phyloP scores from a whole-genome alignment of 1,139 yeast genomes.

The Hansenula lynferdii region DNA sequence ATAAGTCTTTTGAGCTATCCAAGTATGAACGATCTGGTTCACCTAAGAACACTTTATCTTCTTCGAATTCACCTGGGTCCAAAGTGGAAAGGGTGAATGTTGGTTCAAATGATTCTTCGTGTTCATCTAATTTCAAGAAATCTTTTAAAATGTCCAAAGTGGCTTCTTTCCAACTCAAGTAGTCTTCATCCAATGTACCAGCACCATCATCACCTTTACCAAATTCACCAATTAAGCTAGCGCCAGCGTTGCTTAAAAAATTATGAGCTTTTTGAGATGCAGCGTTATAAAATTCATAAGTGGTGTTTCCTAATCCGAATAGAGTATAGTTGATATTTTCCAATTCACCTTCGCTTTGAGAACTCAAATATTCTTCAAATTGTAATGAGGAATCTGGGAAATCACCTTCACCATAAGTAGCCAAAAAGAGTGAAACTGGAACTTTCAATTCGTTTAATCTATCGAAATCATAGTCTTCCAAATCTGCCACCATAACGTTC shows the following conservation, averaged over 20 bases:
- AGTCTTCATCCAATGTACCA: slow-evolving; percentile 95
- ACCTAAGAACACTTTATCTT: slow-evolving; percentile 64
- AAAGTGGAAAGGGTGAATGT: slow-evolving; percentile 43
- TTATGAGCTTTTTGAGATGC: slow-evolving; percentile 62
- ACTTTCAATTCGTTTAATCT: slow-evolving; percentile 56
- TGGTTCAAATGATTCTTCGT: slow-evolving; percentile 75
- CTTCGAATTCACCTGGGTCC: slow-evolving; percentile 27
- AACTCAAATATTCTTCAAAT: slow-evolving; percentile 55
- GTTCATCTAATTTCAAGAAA: slow-evolving; percentile 65
- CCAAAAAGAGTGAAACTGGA: slow-evolving; percentile 70
- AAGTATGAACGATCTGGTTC: slow-evolving; percentile 75
- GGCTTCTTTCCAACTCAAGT: slow-evolving; percentile 84
- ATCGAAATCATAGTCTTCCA: slow-evolving; percentile 85
- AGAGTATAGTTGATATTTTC: slow-evolving; percentile 63
- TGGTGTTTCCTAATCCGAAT: slow-evolving; percentile 90
- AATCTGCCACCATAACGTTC: slow-evolving; percentile 81
- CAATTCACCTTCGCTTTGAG: slow-evolving; percentile 52
- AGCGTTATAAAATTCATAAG: slow-evolving; percentile 87
- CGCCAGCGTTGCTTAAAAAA: slow-evolving; percentile 57
- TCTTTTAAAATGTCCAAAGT: slow-evolving; percentile 64
- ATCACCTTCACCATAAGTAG: slow-evolving; percentile 98
- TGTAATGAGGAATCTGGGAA: slow-evolving; percentile 91
- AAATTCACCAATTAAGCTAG: slow-evolving; percentile 60
- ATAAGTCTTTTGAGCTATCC: slow-evolving; percentile 33
- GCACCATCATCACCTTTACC: slow-evolving; percentile 96